Base-by-base conservation (phyloP, 192 early-diverging fungal genomes). In the Coemansia sp. region DNA sequence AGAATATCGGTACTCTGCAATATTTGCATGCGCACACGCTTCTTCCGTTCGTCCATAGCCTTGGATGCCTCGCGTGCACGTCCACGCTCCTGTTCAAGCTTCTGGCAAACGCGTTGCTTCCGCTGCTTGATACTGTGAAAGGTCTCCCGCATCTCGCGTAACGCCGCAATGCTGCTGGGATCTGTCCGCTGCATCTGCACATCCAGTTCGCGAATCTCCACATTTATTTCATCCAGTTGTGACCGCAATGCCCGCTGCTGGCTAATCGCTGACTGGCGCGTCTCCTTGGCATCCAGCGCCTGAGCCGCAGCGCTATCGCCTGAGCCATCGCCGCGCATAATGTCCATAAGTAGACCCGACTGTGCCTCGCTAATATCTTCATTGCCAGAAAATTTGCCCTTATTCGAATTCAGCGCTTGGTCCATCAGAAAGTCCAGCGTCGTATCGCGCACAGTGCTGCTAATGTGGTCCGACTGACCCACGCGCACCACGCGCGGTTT, bases 1-100 rank as follows among this genome's bases (percentile, higher is more conserved):
- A 93, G 82, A 44, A 97, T 86, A 80, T 98, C 93, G 0, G 92
- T 91, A 16, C 89, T 85, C 38, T 81, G 57, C 65, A 97, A 61
- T 22, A 95, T 83, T 59, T 88, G 85, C 54, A 86, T 64, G 2
- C 89, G 85, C 2, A 87, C 71, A 48, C 82, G 62, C 61, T 83
- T 74, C 56, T 83, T 80, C 0, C 82, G 75, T 16, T 76, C 71
- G 21, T 91, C 67, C 31, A 87, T 67, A 4, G 74, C 63, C 38
- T 79, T 60, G 6, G 69, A 47, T 1, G 67, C 68, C 41, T 81
- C 82, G 38, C 73, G 76, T 12, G 82, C 76, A 12, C 73, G 72
- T 16, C 47, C 63, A 4, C 69, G 73, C 53, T 76, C 61, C 14
- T 21, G 23, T 28, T 74, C 60, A 5, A 67, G 55, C 54, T 64